Evolutionary conservation across 495 filamentous ascomycete species (phyloP), one percentile per base, ranked within the genome.

Genomic region (Filosporella fistucella): DNA sequence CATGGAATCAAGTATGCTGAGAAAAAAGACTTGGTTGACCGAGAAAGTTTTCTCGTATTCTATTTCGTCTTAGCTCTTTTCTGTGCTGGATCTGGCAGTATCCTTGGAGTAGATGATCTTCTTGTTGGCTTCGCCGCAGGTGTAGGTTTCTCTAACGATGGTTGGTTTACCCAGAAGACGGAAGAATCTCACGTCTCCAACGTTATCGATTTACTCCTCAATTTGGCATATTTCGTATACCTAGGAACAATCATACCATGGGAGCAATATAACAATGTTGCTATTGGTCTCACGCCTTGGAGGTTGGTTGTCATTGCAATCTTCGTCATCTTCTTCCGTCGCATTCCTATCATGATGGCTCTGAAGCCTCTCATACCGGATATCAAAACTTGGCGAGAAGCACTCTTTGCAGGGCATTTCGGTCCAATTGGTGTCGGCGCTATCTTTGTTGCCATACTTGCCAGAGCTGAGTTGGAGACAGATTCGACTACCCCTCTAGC

Each of bases 171-270:
- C 10, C 86, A 96, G 60, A 96, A 96, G 71, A 99, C 94, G 0
- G 94, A 99, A 61, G 94, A 99, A 58, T 88, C 94, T 1, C 91
- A 96, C 61, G 94, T 99, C 18, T 96, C 93, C 61, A 96, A 97
- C 80, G 94, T 99, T 65, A 96, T 99, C 62, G 94, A 99, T 73
- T 66, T 99, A 55, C 68, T 99, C 45, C 78, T 99, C 67, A 99
- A 99, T 65, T 77, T 97, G 80, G 83, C 91, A 4, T 97, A 96
- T 62, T 97, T 99, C 60, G 91, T 99, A 56, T 99, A 91, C 58
- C 85, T 99, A 39, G 94, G 94, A 40, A 86, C 94, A 26, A 95
- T 99, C 65, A 89, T 99, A 42, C 94, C 94, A 0, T 99, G 94
- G 94, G 76, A 80, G 50, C 77, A 83, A 53, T 99, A 78, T 74